Conservation (phyloP, 352 stramenopile species). For the Pythium periplocum region DNA sequence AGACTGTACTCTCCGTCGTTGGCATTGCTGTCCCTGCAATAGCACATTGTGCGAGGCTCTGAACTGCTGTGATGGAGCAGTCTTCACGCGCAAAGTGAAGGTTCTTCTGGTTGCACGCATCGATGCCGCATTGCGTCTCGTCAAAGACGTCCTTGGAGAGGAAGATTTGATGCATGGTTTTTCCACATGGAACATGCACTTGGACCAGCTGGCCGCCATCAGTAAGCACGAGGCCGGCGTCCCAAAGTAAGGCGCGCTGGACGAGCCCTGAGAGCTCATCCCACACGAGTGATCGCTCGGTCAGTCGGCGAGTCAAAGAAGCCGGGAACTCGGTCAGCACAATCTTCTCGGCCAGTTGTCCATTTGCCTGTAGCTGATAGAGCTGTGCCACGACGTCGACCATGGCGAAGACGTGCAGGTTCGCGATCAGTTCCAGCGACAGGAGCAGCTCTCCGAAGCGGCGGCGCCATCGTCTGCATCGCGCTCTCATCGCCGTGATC, state of each 20-base stretch:
- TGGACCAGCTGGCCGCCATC: constrained; percentile 30
- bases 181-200: constrained; percentile 39
- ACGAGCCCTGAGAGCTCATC: constrained; percentile 29
- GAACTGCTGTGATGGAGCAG: constrained; percentile 24
- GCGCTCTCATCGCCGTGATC: too few relatives aligned
- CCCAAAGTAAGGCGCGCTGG: constrained; percentile 53
- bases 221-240: constrained; percentile 37
- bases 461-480: too few relatives aligned
- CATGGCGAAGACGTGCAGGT: not conserved
- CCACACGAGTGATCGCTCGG: constrained; percentile 5
- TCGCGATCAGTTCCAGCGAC: not conserved
- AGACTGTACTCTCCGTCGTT: constrained; percentile 22
- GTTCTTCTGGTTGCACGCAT: constrained; percentile 25
- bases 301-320: constrained; percentile 7
- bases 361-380: constrained; percentile 3
- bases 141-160: constrained; percentile 32
- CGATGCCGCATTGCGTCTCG: constrained; percentile 7
- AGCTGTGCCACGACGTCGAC: constrained; percentile 21
- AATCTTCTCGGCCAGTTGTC: constrained; percentile 3
- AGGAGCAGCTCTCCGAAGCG: not conserved
- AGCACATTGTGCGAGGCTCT: constrained; percentile 24
- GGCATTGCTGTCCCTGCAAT: constrained; percentile 20
- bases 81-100: constrained; percentile 26
- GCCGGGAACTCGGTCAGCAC: constrained; percentile 9
- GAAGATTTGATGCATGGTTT: constrained; percentile 40